Evolutionary conservation across 768 basidiomycete genomes (phyloP).

Genomic region (Hypsizygus marmoreus): DNA sequence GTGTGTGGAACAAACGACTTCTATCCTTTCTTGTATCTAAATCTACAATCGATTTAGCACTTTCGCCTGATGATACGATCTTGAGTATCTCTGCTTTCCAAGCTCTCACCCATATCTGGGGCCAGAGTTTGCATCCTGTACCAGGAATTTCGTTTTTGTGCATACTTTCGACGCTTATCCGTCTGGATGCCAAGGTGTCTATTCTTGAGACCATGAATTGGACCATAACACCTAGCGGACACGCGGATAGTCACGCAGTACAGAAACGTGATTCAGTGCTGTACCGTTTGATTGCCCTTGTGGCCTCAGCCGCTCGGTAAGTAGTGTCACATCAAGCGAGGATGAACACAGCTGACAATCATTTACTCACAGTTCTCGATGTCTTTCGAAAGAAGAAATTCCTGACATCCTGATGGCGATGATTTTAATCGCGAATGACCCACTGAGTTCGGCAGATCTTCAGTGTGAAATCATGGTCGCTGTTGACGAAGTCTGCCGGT

Average conservation of each 20-base stretch:
- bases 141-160: slow-evolving; percentile 34
- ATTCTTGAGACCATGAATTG: slow-evolving; percentile 38
- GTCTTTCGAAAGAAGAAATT: slow-evolving; percentile 39
- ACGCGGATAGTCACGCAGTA: slow-evolving; percentile 11
- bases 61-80: slow-evolving; percentile 21
- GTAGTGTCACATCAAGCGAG: slow-evolving; percentile 17
- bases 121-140: slow-evolving; percentile 10
- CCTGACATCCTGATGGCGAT: slow-evolving; percentile 52
- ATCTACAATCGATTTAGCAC: slow-evolving; percentile 23
- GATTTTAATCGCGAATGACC: slow-evolving; percentile 59
- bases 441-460: slow-evolving; percentile 44
- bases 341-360: slow-evolving; percentile 2
- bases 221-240: slow-evolving; percentile 11
- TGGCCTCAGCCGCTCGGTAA: slow-evolving; percentile 49
- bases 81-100: slow-evolving; percentile 30
- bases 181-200: slow-evolving; percentile 45
- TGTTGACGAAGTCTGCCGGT: slow-evolving; percentile 48
- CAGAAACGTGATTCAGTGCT: slow-evolving; percentile 32
- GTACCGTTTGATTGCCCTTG: slow-evolving; percentile 42
- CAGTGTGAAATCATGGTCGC: slow-evolving; percentile 46
- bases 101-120: slow-evolving; percentile 37
- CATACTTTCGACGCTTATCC: slow-evolving; percentile 38
- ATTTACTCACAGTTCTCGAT: slow-evolving; percentile 29
- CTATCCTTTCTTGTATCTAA: slow-evolving; percentile 5
- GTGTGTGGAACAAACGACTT: slow-evolving; percentile 24